Base-by-base conservation (phyloP, 495 filamentous ascomycete species). In the Annulohypoxylon nitens region DNA sequence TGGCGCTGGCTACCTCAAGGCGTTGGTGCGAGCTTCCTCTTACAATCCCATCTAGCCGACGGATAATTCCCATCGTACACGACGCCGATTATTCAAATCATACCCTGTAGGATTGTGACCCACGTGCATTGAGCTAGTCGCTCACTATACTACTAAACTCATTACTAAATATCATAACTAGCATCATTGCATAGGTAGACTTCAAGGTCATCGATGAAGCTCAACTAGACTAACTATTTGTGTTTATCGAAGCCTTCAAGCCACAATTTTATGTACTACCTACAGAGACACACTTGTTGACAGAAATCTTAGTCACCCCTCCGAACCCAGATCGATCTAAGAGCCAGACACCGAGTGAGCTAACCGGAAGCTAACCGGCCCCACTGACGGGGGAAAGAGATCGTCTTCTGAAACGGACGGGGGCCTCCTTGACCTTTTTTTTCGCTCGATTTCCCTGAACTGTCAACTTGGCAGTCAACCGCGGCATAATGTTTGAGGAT, bases 371-470 rank as follows among this genome's bases (percentile, higher is more conserved):
- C 43, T 39, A 67, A 57, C 67, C 67, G 67, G 71, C 25, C 57
- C 71, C 71, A 30, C 59, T 57, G 51, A 67, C 39, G 57, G 67
- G 61, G 67, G 33, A 43, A 58, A 61, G 59, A 75, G 67, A 61
- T 70, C 67, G 59, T 64, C 63, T 67, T 70, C 63, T 70, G 72
- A 70, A 75, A 75, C 67, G 57, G 41, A 45, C 63, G 67, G 57
- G 66, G 62, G 62, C 14, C 63, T 70, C 51, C 72, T 75, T 67
- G 72, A 41, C 72, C 36, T 58, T 55, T 58, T 54, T 70, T 61
- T 58, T 64, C 30, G 50, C 41, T 68, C 34, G 39, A n/a, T 43
- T 41, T 41, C 58, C 63, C 59, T 55, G 57, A 25, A 41, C 37
- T 30, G 47, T 58, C 50, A 57, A 23, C 62, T 74, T 70, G 67